A percentile compares a stretch with the other conserved stretches of the same genome.
Evolutionary conservation across 2,329 filamentous ascomycete species (phyloP).

Genomic region (Tolypocladium nubicola): DNA sequence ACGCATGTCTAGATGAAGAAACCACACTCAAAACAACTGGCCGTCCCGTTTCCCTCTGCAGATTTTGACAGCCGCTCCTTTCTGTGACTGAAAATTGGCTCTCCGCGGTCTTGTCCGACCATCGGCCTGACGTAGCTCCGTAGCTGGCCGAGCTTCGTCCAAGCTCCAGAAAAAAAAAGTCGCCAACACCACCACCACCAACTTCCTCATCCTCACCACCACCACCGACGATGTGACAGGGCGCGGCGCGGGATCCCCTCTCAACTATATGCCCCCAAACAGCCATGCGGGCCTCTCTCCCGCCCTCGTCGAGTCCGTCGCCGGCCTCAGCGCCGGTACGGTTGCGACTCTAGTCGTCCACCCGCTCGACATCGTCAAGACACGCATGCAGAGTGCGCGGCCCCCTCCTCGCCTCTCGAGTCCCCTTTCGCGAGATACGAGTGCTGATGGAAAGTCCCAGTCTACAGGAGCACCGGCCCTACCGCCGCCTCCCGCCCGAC

Average conservation of each 20-base stretch:
- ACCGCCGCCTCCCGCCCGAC: slow-evolving; percentile 28
- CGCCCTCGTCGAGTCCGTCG: slow-evolving; percentile 75
- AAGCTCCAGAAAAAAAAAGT: slow-evolving; percentile 1
- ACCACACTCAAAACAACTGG: background rate
- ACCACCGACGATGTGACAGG: slow-evolving; percentile 12
- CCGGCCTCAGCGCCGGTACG: slow-evolving; percentile 81
- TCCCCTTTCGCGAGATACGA: background rate
- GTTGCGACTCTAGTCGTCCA: slow-evolving; percentile 81
- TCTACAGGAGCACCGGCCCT: slow-evolving; percentile 36
- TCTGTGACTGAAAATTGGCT: background rate
- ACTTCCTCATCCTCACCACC: background rate
- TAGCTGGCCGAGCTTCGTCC: background rate
- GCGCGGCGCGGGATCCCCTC: background rate
- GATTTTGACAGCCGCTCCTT: background rate
- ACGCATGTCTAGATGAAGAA: background rate
- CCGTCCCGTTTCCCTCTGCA: background rate
- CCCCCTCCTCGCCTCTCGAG: background rate
- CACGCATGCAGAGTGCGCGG: slow-evolving; percentile 71
- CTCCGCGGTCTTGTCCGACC: background rate
- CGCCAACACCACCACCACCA: background rate
- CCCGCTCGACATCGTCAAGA: slow-evolving; percentile 93
- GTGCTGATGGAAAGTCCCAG: slow-evolving; percentile 17
- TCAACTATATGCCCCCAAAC: slow-evolving; percentile 32
- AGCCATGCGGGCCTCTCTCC: slow-evolving; percentile 55
- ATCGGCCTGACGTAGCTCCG: slow-evolving; percentile 2